phyloP scores from a whole-genome alignment of 768 basidiomycete genomes.

The Exsudoporus frostii region DNA sequence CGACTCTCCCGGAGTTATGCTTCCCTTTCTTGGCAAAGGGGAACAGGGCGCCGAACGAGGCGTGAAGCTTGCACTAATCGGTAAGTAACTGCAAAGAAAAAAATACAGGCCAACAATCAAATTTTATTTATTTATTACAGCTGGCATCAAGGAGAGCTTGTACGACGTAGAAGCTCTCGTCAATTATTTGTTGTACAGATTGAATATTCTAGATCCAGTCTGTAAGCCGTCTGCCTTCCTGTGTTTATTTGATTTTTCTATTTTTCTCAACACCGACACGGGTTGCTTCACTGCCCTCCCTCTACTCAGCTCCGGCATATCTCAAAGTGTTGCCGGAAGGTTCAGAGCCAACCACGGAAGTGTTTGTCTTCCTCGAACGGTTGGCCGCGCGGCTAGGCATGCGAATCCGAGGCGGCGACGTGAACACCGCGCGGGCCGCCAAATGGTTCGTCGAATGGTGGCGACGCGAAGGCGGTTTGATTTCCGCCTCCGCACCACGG shows the following conservation, averaged over 20 bases:
- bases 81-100: constrained; percentile 46
- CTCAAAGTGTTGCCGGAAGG: constrained; percentile 55
- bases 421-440: constrained; percentile 69
- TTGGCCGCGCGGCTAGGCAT: constrained; percentile 80
- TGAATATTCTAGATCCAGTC: constrained; percentile 74
- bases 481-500: constrained; percentile 44
- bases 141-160: constrained; percentile 91
- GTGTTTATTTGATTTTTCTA: neutral
- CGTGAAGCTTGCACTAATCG: constrained; percentile 89
- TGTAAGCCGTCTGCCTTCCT: constrained; percentile 42
- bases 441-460: constrained; percentile 86
- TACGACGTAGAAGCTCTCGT: constrained; percentile 84
- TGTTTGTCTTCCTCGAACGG: constrained; percentile 61
- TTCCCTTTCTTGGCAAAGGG: constrained; percentile 89
- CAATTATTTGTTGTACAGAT: constrained; percentile 79
- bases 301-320: constrained; percentile 62
- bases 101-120: constrained; percentile 3
- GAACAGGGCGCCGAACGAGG: constrained; percentile 85
- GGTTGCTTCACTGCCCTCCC: neutral
- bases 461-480: constrained; percentile 68
- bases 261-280: constrained; percentile 5
- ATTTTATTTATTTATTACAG: constrained; percentile 40
- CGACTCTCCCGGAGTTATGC: constrained; percentile 96
- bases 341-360: constrained; percentile 55
- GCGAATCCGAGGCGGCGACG: constrained; percentile 70